These are phyloP conservation scores for Colletotrichum tropicicola DNA, from an alignment of 2,329 filamentous ascomycete genomes.

Conservation along the genomic window DNA sequence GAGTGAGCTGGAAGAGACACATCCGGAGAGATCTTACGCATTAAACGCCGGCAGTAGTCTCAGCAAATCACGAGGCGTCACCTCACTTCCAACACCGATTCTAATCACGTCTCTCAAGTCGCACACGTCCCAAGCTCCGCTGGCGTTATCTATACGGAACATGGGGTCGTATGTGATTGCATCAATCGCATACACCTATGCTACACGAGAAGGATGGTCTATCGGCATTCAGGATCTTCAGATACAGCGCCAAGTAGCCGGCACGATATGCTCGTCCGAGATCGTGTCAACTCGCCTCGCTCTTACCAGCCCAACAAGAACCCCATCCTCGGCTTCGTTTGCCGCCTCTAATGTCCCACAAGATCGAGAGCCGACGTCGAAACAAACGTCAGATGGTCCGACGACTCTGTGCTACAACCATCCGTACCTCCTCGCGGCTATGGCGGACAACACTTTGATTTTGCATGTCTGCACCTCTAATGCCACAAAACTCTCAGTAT, in stretches of 20 bases:
- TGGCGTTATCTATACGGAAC: conserved; percentile 84
- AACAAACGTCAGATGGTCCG: conserved; percentile 52
- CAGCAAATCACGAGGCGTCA: neutral
- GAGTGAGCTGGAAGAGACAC: neutral
- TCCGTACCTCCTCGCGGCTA: conserved; percentile 84
- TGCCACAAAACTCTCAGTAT: conserved; percentile 71
- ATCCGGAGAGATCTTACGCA: neutral
- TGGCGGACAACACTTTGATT: conserved; percentile 88
- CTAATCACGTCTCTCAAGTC: conserved; percentile 84
- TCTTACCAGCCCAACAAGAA: conserved; percentile 45
- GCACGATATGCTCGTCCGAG: conserved; percentile 35
- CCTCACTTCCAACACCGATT: conserved; percentile 50
- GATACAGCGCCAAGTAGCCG: conserved; percentile 49
- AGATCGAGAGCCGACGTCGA: conserved; percentile 20
- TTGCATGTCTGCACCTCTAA: conserved; percentile 84
- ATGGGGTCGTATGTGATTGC: conserved; percentile 73
- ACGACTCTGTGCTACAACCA: conserved; percentile 76
- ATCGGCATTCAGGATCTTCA: conserved; percentile 91
- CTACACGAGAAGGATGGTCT: conserved; percentile 83
- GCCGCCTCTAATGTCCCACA: neutral
- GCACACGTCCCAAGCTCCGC: conserved; percentile 78
- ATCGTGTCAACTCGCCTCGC: conserved; percentile 50
- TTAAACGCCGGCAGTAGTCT: neutral
- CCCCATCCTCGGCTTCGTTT: conserved; percentile 5
- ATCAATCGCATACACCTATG: conserved; percentile 87